phyloP scores from a whole-genome alignment of 2,329 filamentous ascomycete genomes.

The Stylonectria norvegica region DNA sequence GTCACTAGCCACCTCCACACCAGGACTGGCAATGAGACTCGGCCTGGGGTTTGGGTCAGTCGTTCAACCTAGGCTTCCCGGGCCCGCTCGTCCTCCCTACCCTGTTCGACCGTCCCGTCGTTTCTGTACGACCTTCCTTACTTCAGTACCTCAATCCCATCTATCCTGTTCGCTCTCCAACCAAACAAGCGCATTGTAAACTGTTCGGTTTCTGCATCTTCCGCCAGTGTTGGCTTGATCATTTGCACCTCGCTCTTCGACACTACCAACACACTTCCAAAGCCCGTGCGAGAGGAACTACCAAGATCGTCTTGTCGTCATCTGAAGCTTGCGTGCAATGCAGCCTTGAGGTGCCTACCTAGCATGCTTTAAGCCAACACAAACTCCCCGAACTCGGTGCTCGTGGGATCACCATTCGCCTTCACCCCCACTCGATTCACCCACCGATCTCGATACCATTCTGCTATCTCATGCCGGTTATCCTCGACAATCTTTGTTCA shows the following conservation, averaged over 20 bases:
- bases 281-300: too few species aligned
- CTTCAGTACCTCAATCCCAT: constrained; percentile 25
- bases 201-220: too few species aligned
- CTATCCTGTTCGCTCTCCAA: background rate
- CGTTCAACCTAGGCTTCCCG: constrained; percentile 27
- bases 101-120: constrained; percentile 21
- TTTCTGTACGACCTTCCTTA: constrained; percentile 22
- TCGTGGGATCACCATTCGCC: background rate
- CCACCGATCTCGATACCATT: too few species aligned
- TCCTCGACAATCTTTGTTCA: constrained; percentile 2
- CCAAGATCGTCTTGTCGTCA: too few species aligned
- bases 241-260: background rate
- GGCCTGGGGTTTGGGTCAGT: constrained; percentile 28
- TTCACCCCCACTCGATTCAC: constrained; percentile 1
- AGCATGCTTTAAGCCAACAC: background rate
- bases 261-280: too few species aligned
- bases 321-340: too few species aligned
- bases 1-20: constrained; percentile 32
- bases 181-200: background rate
- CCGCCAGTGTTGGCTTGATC: background rate
- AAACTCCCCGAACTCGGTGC: background rate
- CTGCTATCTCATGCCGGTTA: background rate
- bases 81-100: constrained; percentile 18
- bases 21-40: constrained; percentile 28
- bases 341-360: too few species aligned